Base-by-base conservation (phyloP, 805 yeast species). In the Monosporozyma aerobia region DNA sequence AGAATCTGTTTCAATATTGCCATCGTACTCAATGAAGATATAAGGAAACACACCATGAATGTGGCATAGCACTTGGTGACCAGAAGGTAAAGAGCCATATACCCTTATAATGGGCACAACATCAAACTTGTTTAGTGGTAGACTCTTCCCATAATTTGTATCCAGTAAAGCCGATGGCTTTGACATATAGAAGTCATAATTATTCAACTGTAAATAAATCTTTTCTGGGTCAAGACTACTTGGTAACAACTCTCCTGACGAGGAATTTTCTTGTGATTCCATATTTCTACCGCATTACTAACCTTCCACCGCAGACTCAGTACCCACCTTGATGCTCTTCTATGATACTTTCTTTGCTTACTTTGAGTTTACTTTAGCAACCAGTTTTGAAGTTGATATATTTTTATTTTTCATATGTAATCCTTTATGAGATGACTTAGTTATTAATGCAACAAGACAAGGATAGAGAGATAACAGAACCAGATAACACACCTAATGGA, bases 31-130 rank as follows among this genome's bases (percentile, higher is more conserved):
- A 2, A 90, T 72, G 62, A 77, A 90, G 1, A 92, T 58, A 62
- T 92, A 94, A 0, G 98, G 99, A 57, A 76, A 87, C 19, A 79
- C 79, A 41, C 92, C 90, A 69, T 90, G 98, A 9, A 94, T 71
- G 65, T 94, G 97, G 1, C 85, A 77, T 13, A 78, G 58, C 10
- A 76, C 74, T 30, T 79, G 78, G 57, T 79, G 81, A 0, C 89
- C 87, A 0, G 82, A 73, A 1, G 79, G 74, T 0, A 84, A 57
- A 11, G 80, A 75, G 0, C 97, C 98, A 69, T 81, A 94, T 0
- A 94, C 68, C 48, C 98, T 70, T 1, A 90, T 70, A 0, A 89
- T 72, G 0, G 98, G 98, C 0, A 86, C 90, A 45, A 77, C 78
- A 2, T 65, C 57, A 35, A 74, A 71, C 6, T 57, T 52, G 46